Conservation (phyloP, 495 filamentous ascomycete species). For the Usnea hakonensis region DNA sequence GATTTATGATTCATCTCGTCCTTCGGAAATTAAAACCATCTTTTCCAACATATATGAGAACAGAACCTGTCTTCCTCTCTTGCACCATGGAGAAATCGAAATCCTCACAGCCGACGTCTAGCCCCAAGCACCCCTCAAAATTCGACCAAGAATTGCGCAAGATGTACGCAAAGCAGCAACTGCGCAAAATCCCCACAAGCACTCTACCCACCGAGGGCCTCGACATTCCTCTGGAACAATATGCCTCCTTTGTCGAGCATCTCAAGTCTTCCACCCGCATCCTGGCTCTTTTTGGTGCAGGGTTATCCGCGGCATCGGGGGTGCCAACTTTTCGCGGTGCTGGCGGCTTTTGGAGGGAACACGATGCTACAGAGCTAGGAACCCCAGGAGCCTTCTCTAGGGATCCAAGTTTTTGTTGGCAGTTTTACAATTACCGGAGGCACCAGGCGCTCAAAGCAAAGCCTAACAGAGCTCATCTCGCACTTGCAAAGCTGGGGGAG, state of each 20-base stretch:
- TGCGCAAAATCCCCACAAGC: no score
- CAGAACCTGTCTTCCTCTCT: no score
- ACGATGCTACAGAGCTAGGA: slow-evolving; percentile 63
- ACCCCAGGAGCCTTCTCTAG: slow-evolving; percentile 57
- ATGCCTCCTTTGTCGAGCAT: slow-evolving; percentile 61
- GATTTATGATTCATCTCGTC: no score
- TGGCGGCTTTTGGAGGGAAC: slow-evolving; percentile 72
- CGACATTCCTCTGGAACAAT: no score
- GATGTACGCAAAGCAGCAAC: no score
- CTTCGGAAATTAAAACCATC: no score
- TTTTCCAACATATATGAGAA: no score
- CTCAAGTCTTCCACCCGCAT: slow-evolving; percentile 60
- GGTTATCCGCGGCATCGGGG: slow-evolving; percentile 72
- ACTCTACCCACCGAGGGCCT: no score
- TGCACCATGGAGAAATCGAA: no score
- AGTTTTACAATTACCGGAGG: slow-evolving; percentile 75
- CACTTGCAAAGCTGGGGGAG: slow-evolving; percentile 61
- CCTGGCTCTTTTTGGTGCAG: slow-evolving; percentile 76
- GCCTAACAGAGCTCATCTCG: slow-evolving; percentile 73
- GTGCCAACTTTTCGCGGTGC: slow-evolving; percentile 79
- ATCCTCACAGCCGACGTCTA: no score
- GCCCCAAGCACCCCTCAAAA: no score
- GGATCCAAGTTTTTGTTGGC: slow-evolving; percentile 69
- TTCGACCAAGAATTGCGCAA: no score
- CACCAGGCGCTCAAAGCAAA: slow-evolving; percentile 68